Evolutionary conservation across 768 basidiomycete species (phyloP), one percentile per base, ranked within the genome.

Genomic region (Suillus alpinus): DNA sequence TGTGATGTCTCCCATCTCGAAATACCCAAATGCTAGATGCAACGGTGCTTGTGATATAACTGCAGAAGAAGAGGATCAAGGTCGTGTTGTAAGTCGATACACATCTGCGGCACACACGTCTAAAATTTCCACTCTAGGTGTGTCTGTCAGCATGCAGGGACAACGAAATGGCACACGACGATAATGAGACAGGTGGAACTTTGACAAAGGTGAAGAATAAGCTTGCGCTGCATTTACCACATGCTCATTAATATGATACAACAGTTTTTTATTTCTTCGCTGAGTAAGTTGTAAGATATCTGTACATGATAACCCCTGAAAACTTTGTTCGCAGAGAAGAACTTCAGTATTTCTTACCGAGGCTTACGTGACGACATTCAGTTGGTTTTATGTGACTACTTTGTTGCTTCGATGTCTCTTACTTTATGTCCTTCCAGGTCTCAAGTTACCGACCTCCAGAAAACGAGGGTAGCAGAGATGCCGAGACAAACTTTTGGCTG

Each of bases 101-200:
- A 8, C 16, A 23, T 31, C 31, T 23, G 2, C 5, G 12, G 31
- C 46, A 16, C 36, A 20, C 26, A 8, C 36, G 3, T 34, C 46
- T 29, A 6, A 23, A 34, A 20, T 2, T 20, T 32, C 5, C 12
- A 13, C 3, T 0, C 13, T 18, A 72, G 70, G 66, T 73, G 10
- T 73, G 65, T 41, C 37, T 73, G 20, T 70, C 70, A 0, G 68
- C 71, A 6, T 72, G 70, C 49, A 64, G 65, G 12, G 70, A 73
- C n/a, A 55, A 52, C 13, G 68, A 72, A 5, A 4, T 46, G 20
- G 70, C 72, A 6, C 61, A 63, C 14, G 71, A 72, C 43, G 68
- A 72, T 41, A 41, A 59, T 13, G 51, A 56, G 49, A 62, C 41
- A 34, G 56, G 40, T 29, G 13, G 62, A 10, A 71, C 71, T 8